Conservation (phyloP, 345 rosid genomes). For the Syzygium jambos region DNA sequence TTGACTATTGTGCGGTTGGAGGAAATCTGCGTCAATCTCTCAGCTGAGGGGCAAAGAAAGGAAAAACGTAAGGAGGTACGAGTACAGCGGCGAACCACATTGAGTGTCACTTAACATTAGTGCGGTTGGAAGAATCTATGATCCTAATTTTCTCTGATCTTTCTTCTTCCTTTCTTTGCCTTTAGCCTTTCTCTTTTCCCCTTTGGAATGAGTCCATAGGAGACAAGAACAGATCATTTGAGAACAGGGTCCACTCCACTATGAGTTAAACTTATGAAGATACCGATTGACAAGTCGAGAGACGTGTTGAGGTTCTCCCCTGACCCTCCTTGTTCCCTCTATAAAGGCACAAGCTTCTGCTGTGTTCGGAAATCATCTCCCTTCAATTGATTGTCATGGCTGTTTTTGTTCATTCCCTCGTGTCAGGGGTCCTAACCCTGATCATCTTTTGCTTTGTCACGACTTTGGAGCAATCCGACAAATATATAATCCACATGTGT, state of each 20-base stretch:
- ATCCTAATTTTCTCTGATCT: background rate
- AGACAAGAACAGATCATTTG: background rate
- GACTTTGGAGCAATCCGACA: slow-evolving; percentile 12
- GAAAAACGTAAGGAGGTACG: background rate
- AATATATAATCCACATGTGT: slow-evolving; percentile 39
- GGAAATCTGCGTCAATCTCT: background rate
- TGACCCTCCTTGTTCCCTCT: background rate
- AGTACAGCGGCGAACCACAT: background rate
- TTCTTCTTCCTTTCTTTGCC: background rate
- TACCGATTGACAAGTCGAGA: background rate
- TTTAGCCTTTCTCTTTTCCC: background rate
- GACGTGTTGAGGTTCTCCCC: background rate
- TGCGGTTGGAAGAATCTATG: background rate
- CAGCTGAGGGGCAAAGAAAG: background rate
- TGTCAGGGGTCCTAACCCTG: background rate
- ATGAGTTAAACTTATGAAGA: background rate
- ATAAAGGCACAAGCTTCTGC: background rate
- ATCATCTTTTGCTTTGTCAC: background rate
- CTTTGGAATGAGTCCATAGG: background rate
- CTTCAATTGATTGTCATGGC: background rate
- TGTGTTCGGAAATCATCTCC: background rate
- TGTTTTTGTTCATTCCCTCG: background rate
- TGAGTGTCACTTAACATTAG: background rate
- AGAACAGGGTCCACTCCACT: background rate
- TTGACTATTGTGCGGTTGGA: background rate